phyloP scores from a whole-genome alignment of 345 rosid species.

The Pelargonium nanum region DNA sequence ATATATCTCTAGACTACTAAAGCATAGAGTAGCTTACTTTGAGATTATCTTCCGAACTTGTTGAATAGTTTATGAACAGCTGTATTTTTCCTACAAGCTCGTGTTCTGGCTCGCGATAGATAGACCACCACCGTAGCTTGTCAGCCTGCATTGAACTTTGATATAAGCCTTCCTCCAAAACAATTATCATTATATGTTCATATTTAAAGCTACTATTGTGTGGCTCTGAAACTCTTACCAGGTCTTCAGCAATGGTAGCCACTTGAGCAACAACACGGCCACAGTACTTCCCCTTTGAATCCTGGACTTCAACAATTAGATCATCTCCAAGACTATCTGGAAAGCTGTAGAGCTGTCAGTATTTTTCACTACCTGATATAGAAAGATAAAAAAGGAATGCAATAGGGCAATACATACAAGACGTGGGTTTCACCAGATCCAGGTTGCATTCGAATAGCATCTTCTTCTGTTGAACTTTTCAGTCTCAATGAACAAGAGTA shows the following conservation, averaged over 20 bases:
- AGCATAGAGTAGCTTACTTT: slow-evolving; percentile 41
- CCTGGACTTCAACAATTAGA: slow-evolving; percentile 78
- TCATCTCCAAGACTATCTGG: slow-evolving; percentile 95
- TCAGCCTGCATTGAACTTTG: slow-evolving; percentile 52
- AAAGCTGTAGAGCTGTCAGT: slow-evolving; percentile 53
- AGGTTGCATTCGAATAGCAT: slow-evolving; percentile 67
- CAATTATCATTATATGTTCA: slow-evolving; percentile 2
- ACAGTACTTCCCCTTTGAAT: slow-evolving; percentile 67
- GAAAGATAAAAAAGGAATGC: slow-evolving; percentile 10
- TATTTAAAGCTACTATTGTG: slow-evolving; percentile 1
- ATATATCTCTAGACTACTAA: slow-evolving; percentile 1
- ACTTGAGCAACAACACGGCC: slow-evolving; percentile 92
- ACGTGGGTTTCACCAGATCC: slow-evolving; percentile 93
- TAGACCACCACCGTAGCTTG: slow-evolving; percentile 90
- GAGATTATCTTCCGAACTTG: slow-evolving; percentile 67
- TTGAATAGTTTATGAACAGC: slow-evolving; percentile 68
- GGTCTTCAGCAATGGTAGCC: slow-evolving; percentile 66
- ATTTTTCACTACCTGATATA: slow-evolving; percentile 10
- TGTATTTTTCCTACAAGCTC: slow-evolving; percentile 82
- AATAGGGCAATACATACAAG: slow-evolving; percentile 49
- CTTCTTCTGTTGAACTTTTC: slow-evolving; percentile 81
- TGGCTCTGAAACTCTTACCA: slow-evolving; percentile 29
- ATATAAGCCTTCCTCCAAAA: slow-evolving; percentile 18
- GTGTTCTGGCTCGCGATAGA: slow-evolving; percentile 88
- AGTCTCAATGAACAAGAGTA: slow-evolving; percentile 65